Evolutionary conservation across 352 stramenopile genomes (phyloP), one percentile per base, ranked within the genome.

Genomic region (Plasmopara halstedii): DNA sequence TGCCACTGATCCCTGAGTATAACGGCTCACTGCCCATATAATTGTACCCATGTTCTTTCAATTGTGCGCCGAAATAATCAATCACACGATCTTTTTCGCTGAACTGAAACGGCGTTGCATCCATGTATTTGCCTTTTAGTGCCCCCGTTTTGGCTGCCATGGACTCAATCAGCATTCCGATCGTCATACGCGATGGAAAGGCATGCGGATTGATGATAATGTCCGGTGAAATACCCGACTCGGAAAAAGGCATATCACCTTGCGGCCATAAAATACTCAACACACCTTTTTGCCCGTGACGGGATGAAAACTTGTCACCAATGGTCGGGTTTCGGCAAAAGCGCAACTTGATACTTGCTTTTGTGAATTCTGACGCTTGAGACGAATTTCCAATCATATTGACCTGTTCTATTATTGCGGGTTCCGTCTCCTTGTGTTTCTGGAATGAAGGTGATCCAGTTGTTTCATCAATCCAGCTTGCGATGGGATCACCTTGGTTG

Each of bases 181-280:
- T 92, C 19, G 97, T 99, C 97, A 99, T 99, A 60, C 97, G 94
- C 65, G 93, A 98, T 39, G 97, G 95, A 64, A 97, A 95, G 21
- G 86, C 86, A 68, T 99, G 97, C 26, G 97, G 97, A 71, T 99
- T 99, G 73, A 99, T 99, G 65, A 99, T 99, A 36, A 99, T 77
- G 76, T 99, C 97, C 2, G 97, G 97, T 19, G 80, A 96, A 50
- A 99, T 99, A 17, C 97, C 97, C 46, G 86, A 96, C 70, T 99
- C 96, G 17, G 94, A 97, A 73, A 99, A 99, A 6, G 96, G 97
- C 96, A 99, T 99, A 64, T 99, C 95, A 8, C 85, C 80, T 64
- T 99, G 96, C 4, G 96, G 96, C 96, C 96, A 99, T 43, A 99
- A 55, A 56, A 99, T 98, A 82, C 92, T 98, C 56, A 99, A 83